Conservation (phyloP, 805 yeast genomes). For the Lachancea sp. region DNA sequence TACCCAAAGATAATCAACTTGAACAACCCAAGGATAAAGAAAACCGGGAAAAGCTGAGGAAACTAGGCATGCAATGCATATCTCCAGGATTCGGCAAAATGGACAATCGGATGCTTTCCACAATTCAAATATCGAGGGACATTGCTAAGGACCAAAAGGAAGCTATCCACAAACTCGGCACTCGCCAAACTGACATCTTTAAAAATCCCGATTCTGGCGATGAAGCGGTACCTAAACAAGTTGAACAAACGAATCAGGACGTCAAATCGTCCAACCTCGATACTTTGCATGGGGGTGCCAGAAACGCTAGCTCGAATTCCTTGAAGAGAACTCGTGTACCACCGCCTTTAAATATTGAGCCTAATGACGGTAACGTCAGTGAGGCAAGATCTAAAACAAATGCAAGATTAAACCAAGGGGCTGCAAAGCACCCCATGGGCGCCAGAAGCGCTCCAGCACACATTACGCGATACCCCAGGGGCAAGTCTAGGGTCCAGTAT, state of each 20-base stretch:
- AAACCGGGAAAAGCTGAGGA: slow-evolving; percentile 8
- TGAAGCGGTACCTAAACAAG: slow-evolving; percentile 1
- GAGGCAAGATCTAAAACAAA: neutral
- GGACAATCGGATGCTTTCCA: slow-evolving; percentile 22
- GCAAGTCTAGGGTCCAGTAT: slow-evolving; percentile 27
- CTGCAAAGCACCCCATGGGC: neutral
- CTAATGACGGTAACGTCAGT: neutral
- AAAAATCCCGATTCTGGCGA: slow-evolving; percentile 1
- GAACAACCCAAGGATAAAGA: slow-evolving; percentile 4
- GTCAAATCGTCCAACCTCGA: slow-evolving; percentile 1
- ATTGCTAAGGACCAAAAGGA: slow-evolving; percentile 23
- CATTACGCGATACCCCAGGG: slow-evolving; percentile 20
- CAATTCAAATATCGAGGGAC: slow-evolving; percentile 22
- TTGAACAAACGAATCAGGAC: slow-evolving; percentile 1
- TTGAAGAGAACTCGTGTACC: slow-evolving; percentile 26
- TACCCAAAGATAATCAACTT: neutral
- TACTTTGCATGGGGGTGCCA: neutral
- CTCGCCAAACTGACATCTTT: neutral
- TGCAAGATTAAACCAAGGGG: neutral
- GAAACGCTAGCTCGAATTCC: slow-evolving; percentile 12
- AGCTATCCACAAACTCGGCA: slow-evolving; percentile 12
- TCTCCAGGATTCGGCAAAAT: slow-evolving; percentile 27
- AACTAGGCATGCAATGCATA: slow-evolving; percentile 23
- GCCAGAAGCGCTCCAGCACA: slow-evolving; percentile 26
- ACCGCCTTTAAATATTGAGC: slow-evolving; percentile 19